These are phyloP conservation scores for Halenospora varia DNA, from an alignment of 495 filamentous ascomycete genomes.

Conservation along the genomic window DNA sequence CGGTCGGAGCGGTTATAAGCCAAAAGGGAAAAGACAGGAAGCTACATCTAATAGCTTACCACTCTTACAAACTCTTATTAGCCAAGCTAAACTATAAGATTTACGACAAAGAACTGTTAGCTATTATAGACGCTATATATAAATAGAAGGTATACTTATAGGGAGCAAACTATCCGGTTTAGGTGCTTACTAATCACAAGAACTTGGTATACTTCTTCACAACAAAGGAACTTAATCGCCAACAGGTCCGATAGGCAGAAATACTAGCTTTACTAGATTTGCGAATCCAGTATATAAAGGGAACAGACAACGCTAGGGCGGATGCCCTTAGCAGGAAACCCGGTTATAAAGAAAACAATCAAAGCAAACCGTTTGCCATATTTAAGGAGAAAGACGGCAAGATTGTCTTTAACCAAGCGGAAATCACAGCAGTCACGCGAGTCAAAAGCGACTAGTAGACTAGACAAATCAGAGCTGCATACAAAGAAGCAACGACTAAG, in stretches of 20 bases:
- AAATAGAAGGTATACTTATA: conserved; percentile 28
- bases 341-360: no score
- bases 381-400: no score
- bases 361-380: no score
- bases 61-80: conserved; percentile 23
- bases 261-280: background rate
- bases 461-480: no score
- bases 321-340: no score
- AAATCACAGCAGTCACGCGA: no score
- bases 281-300: background rate
- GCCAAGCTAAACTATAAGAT: conserved; percentile 8
- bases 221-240: background rate
- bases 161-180: conserved; percentile 19
- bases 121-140: conserved; percentile 29
- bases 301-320: no score
- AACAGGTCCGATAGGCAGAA: background rate
- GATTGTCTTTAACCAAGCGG: no score
- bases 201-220: conserved; percentile 12
- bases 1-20: conserved; percentile 17
- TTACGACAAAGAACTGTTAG: conserved; percentile 34
- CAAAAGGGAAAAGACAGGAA: conserved; percentile 17
- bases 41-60: conserved; percentile 27
- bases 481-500: no score
- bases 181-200: conserved; percentile 29
- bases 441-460: no score